These are phyloP conservation scores for Primulina eburnea DNA, from an alignment of 257 asterid species.

Conservation along the genomic window DNA sequence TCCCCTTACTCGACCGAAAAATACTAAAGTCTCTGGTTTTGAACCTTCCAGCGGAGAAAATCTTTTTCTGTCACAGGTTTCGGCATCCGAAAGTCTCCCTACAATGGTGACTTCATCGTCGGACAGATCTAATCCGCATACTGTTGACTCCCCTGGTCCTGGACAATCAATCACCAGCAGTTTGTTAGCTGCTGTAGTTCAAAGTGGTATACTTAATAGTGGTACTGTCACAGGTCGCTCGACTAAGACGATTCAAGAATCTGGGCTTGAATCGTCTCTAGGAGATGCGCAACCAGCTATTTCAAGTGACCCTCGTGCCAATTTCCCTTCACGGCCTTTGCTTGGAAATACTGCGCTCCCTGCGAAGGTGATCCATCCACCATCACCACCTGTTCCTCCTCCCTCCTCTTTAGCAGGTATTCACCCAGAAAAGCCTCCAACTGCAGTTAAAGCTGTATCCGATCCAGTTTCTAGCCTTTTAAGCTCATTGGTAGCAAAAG, in stretches of 20 bases:
- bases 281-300: constrained; percentile 27
- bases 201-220: constrained; percentile 46
- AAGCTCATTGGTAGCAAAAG: constrained; percentile 75
- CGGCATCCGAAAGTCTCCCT: constrained; percentile 39
- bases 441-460: constrained; percentile 40
- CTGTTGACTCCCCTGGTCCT: constrained; percentile 49
- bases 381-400: constrained; percentile 28
- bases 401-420: constrained; percentile 34
- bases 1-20: constrained; percentile 34
- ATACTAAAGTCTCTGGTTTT: constrained; percentile 34
- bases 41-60: constrained; percentile 26
- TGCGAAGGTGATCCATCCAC: constrained; percentile 35
- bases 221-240: constrained; percentile 33
- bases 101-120: constrained; percentile 37
- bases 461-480: constrained; percentile 76
- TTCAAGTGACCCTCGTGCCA: constrained; percentile 30
- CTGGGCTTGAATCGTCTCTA: constrained; percentile 30
- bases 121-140: constrained; percentile 41
- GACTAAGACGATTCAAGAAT: constrained; percentile 32
- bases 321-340: constrained; percentile 20
- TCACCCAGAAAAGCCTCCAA: constrained; percentile 34
- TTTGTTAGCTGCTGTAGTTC: constrained; percentile 50
- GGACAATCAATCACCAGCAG: constrained; percentile 54
- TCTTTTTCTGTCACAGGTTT: constrained; percentile 26
- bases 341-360: constrained; percentile 28